Conservation (phyloP, 148 eudicot species). For the Vaccinium macrocarpon region DNA sequence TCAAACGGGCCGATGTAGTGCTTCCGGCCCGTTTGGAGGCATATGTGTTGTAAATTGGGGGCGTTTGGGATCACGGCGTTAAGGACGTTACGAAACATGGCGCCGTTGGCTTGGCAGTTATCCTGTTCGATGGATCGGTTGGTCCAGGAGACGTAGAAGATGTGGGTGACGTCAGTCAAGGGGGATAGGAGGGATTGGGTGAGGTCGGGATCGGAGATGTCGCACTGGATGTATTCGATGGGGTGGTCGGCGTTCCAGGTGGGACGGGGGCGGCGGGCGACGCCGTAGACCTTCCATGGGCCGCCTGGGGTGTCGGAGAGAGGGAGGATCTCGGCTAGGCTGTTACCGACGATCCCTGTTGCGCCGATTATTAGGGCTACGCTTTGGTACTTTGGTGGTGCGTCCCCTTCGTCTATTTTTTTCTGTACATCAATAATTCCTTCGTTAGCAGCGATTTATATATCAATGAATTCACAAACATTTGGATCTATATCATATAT, state of each 20-base stretch:
- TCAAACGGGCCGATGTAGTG: slow-evolving; percentile 40
- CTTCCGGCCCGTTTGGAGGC: slow-evolving; percentile 57
- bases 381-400: slow-evolving; percentile 39
- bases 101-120: slow-evolving; percentile 45
- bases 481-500: no score
- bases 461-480: neutral
- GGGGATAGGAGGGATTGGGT: slow-evolving; percentile 38
- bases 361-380: slow-evolving; percentile 66
- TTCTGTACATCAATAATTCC: slow-evolving; percentile 34
- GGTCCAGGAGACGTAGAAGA: slow-evolving; percentile 70
- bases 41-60: slow-evolving; percentile 58
- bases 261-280: slow-evolving; percentile 64
- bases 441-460: neutral
- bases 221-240: slow-evolving; percentile 60
- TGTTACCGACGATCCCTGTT: slow-evolving; percentile 70
- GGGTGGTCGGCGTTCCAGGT: slow-evolving; percentile 64
- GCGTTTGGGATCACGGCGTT: slow-evolving; percentile 52
- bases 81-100: slow-evolving; percentile 60
- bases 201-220: slow-evolving; percentile 48
- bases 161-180: slow-evolving; percentile 60
- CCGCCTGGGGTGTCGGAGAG: slow-evolving; percentile 71
- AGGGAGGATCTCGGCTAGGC: slow-evolving; percentile 75
- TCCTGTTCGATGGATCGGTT: slow-evolving; percentile 40
- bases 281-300: slow-evolving; percentile 85
- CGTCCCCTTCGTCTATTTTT: slow-evolving; percentile 34